Evolutionary conservation across 2,329 filamentous ascomycete genomes (phyloP).

Genomic region (Hirsutella rhossiliensis): DNA sequence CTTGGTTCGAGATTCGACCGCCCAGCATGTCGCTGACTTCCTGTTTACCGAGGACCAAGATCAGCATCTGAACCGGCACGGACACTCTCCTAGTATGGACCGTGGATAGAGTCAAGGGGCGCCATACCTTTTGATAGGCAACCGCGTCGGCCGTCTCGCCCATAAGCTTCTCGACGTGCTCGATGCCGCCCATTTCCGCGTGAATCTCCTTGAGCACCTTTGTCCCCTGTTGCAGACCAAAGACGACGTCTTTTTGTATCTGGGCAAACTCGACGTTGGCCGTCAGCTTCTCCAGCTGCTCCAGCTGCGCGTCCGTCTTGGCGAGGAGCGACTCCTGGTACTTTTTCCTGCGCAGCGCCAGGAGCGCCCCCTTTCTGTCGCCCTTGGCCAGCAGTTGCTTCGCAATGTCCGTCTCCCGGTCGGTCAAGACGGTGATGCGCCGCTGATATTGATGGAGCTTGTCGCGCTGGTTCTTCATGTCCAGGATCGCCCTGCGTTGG

Average conservation of each 20-base stretch:
- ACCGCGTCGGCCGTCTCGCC: conserved; percentile 82
- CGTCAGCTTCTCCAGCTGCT: conserved; percentile 80
- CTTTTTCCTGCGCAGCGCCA: conserved; percentile 88
- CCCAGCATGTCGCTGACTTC: conserved; percentile 89
- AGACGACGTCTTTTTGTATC: conserved; percentile 93
- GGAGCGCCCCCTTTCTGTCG: conserved; percentile 70
- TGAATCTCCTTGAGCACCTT: conserved; percentile 84
- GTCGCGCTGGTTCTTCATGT: conserved; percentile 96
- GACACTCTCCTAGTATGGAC: not conserved
- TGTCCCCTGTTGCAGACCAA: conserved; percentile 84
- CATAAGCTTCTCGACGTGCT: conserved; percentile 90
- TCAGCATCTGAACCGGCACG: too few relatives aligned
- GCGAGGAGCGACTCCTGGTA: conserved; percentile 84
- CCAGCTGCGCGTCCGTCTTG: conserved; percentile 89
- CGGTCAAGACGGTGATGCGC: conserved; percentile 74
- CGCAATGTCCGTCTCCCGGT: conserved; percentile 78
- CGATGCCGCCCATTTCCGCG: conserved; percentile 88
- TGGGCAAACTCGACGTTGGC: conserved; percentile 88
- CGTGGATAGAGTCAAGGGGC: not conserved
- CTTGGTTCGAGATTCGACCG: conserved; percentile 79
- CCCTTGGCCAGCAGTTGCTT: conserved; percentile 67
- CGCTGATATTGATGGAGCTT: conserved; percentile 94
- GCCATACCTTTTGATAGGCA: conserved; percentile 72
- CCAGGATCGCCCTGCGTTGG: conserved; percentile 72
- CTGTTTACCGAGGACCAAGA: conserved; percentile 27